Base-by-base conservation (phyloP, 768 basidiomycete genomes). In the Phlebiopsis flavidoalba region DNA sequence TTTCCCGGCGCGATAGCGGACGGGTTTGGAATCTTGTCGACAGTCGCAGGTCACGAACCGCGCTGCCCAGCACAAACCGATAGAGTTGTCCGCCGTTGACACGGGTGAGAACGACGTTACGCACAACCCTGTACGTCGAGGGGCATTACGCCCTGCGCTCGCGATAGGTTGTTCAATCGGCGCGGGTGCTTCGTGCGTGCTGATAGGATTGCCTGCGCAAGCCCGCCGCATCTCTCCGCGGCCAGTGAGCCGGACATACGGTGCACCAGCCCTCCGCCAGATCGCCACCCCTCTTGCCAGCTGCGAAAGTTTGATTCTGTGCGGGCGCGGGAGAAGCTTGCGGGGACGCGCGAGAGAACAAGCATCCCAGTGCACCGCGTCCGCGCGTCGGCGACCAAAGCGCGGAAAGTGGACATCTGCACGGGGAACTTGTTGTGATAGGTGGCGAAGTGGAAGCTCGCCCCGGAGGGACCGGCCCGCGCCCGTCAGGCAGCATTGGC, bases 211-310 rank as follows among this genome's bases (percentile, higher is more conserved):
- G 52, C 54, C 36, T 36, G 53, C 35, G 35, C 21, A 55, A 55
- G 21, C 5, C 22, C 54, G 43, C 3, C 19, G 8, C 37, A 37
- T 1, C 40, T 8, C 19, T 37, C 54, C 17, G 22, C 54, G 43
- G 54, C 21, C 5, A 36, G 37, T 55, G 54, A 24, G 22, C 52
- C 60, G 60, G 60, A 53, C 60, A 36, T 61, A 61, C 60, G 53
- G 55, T 17, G 60, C 54, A 24, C 40, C n/a, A n/a, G 54, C 1
- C 48, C 8, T 11, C 47, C 8, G 47, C 47, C 48, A 49, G 48
- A 43, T 55, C 37, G n/a, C n/a, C n/a, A n/a, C n/a, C n/a, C n/a
- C n/a, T n/a, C n/a, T n/a, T n/a, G n/a, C n/a, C 24, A 12, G 15
- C 40, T 8, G 14, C 19, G 21, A 55, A 37, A 37, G 54, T 55